Percentiles rank a stretch among this genome's conserved stretches.
Evolutionary conservation across 2,329 filamentous ascomycete genomes (phyloP).

Genomic region (Coniosporium tulheliwenetii): DNA sequence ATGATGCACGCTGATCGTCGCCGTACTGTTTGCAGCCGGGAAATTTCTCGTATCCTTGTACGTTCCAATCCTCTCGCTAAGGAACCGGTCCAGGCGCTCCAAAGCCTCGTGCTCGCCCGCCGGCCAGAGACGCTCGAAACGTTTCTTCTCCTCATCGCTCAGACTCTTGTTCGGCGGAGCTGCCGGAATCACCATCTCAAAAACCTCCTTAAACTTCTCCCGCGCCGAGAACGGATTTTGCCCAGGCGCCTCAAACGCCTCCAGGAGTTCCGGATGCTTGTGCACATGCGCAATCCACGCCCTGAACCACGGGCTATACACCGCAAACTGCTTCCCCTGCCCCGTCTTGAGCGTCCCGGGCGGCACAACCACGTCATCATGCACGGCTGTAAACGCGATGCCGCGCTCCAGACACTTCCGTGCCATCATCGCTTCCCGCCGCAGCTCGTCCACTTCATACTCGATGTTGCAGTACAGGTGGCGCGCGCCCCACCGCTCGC

Average conservation of each 20-base stretch:
- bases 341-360: constrained; percentile 55
- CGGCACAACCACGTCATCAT: constrained; percentile 70
- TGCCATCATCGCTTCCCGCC: constrained; percentile 57
- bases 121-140: constrained; percentile 49
- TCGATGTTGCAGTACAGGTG: constrained; percentile 75
- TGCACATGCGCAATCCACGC: constrained; percentile 63
- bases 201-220: constrained; percentile 38
- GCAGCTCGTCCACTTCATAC: constrained; percentile 81
- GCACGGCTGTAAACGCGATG: constrained; percentile 54
- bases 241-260: constrained; percentile 41
- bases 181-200: constrained; percentile 43
- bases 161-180: constrained; percentile 49
- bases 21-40: constrained; percentile 47
- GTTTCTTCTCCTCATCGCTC: constrained; percentile 39
- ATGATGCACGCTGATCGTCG: constrained; percentile 56
- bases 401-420: constrained; percentile 43
- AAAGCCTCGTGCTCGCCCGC: constrained; percentile 60
- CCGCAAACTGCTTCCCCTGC: constrained; percentile 62
- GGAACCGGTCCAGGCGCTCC: constrained; percentile 48
- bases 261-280: constrained; percentile 49
- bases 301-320: constrained; percentile 72
- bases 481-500: constrained; percentile 55
- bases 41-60: constrained; percentile 55
- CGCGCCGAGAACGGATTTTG: constrained; percentile 37
- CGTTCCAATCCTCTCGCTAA: constrained; percentile 42